phyloP scores from a whole-genome alignment of 2,329 filamentous ascomycete species.

The Pseudocercospora crystallina region DNA sequence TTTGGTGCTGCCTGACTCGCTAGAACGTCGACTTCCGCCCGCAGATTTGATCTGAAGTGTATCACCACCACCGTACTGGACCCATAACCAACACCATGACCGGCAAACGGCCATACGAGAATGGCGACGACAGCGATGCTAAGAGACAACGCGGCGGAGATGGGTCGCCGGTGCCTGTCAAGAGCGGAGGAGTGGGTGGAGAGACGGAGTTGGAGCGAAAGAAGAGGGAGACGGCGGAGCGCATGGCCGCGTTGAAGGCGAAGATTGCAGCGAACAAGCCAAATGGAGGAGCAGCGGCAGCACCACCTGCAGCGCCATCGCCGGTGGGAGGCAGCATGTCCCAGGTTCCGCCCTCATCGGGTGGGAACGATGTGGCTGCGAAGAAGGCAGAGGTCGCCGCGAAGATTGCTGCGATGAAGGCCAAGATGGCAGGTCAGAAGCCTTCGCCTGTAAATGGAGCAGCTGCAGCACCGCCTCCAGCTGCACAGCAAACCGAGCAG shows the following conservation, averaged over 20 bases:
- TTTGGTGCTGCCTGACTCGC: too few species aligned
- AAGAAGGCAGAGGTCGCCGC: slow-evolving; percentile 32
- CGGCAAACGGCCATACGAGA: slow-evolving; percentile 45
- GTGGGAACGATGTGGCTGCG: slow-evolving; percentile 23
- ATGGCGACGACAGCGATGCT: slow-evolving; percentile 38
- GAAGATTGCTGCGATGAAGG: slow-evolving; percentile 38
- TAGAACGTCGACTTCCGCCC: neutral
- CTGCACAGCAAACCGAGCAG: slow-evolving; percentile 12
- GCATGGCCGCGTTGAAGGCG: slow-evolving; percentile 38
- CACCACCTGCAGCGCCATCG: slow-evolving; percentile 10
- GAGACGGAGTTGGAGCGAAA: slow-evolving; percentile 33
- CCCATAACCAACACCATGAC: slow-evolving; percentile 23
- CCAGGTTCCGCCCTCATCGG: slow-evolving; percentile 12
- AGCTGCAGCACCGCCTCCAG: slow-evolving; percentile 19
- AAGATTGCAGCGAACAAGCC: slow-evolving; percentile 31
- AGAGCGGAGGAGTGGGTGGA: slow-evolving; percentile 11
- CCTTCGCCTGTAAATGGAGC: slow-evolving; percentile 22
- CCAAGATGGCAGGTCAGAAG: slow-evolving; percentile 31
- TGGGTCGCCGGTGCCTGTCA: slow-evolving; percentile 35
- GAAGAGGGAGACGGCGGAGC: slow-evolving; percentile 34
- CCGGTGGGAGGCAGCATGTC: slow-evolving; percentile 3
- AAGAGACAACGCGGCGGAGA: slow-evolving; percentile 44
- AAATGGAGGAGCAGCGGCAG: slow-evolving; percentile 15
- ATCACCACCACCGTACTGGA: neutral
- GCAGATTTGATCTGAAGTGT: neutral